A percentile compares a stretch with the other conserved stretches of the same genome.
Evolutionary conservation across 495 filamentous ascomycete genomes (phyloP).

Genomic region (Aspergillus mulundensis): DNA sequence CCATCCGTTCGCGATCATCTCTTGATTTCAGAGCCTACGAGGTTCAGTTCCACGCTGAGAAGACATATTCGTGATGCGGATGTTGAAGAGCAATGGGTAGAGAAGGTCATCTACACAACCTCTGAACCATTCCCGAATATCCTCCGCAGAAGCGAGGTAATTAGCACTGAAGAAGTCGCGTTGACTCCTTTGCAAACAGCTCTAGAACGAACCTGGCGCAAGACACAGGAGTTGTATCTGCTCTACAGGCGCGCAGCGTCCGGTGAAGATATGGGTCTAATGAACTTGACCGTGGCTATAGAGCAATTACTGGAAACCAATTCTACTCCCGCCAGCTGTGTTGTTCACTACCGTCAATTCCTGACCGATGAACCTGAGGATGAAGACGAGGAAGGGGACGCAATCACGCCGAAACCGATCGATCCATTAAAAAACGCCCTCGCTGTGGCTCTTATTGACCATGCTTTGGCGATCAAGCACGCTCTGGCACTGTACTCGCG

Average conservation of each 20-base stretch:
- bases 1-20: slow-evolving; percentile 78
- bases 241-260: slow-evolving; percentile 73
- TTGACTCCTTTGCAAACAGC: slow-evolving; percentile 79
- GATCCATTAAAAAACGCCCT: slow-evolving; percentile 78
- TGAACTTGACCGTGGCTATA: slow-evolving; percentile 67
- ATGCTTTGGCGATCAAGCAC: slow-evolving; percentile 80
- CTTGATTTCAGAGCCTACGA: slow-evolving; percentile 65
- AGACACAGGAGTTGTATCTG: slow-evolving; percentile 76
- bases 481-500: slow-evolving; percentile 66
- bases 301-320: slow-evolving; percentile 64
- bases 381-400: slow-evolving; percentile 34
- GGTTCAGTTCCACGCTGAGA: slow-evolving; percentile 69
- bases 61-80: slow-evolving; percentile 61
- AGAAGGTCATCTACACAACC: slow-evolving; percentile 83
- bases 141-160: slow-evolving; percentile 79
- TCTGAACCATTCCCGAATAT: slow-evolving; percentile 90
- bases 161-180: slow-evolving; percentile 58
- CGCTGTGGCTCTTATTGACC: slow-evolving; percentile 80
- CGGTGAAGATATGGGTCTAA: slow-evolving; percentile 63
- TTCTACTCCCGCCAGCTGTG: slow-evolving; percentile 59
- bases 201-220: slow-evolving; percentile 84
- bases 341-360: slow-evolving; percentile 70
- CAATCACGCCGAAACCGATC: slow-evolving; percentile 33
- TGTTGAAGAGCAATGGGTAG: slow-evolving; percentile 66
- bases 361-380: slow-evolving; percentile 51